Percentiles rank a stretch among this genome's conserved stretches.
phyloP scores from a whole-genome alignment of 345 rosid species.

The Garcia nutans region DNA sequence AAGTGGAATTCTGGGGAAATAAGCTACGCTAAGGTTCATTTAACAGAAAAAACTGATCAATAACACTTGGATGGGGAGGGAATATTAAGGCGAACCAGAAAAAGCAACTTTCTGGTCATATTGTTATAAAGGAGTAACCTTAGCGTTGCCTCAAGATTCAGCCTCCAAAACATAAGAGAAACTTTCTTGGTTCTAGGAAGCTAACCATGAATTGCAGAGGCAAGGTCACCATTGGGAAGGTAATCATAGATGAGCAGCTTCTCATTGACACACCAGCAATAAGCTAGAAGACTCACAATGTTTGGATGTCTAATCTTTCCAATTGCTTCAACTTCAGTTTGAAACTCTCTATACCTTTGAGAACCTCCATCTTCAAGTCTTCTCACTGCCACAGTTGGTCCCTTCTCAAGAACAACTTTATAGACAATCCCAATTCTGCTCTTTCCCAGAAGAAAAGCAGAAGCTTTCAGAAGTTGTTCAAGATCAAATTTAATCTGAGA shows the following conservation, averaged over 20 bases:
- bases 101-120: too few relatives aligned
- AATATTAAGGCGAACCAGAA: too few relatives aligned
- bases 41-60: too few relatives aligned
- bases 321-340: constrained; percentile 30
- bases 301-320: constrained; percentile 29
- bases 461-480: constrained; percentile 31
- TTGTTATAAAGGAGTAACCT: too few relatives aligned
- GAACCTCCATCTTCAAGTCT: constrained; percentile 28
- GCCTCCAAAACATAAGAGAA: background rate
- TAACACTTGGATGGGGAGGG: too few relatives aligned
- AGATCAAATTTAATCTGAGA: constrained; percentile 20
- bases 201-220: constrained; percentile 32
- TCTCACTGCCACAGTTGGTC: constrained; percentile 27
- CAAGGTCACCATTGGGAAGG: constrained; percentile 27
- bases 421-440: constrained; percentile 25
- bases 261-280: constrained; percentile 32
- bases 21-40: too few relatives aligned
- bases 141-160: too few relatives aligned
- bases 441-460: constrained; percentile 33
- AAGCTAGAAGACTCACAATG: constrained; percentile 26
- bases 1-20: too few relatives aligned
- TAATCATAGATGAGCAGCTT: constrained; percentile 31
- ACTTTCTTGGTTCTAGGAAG: background rate
- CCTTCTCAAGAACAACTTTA: constrained; percentile 34
- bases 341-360: constrained; percentile 29